Evolutionary conservation across 2,329 filamentous ascomycete genomes (phyloP).

Genomic region (Massarina eburnea): DNA sequence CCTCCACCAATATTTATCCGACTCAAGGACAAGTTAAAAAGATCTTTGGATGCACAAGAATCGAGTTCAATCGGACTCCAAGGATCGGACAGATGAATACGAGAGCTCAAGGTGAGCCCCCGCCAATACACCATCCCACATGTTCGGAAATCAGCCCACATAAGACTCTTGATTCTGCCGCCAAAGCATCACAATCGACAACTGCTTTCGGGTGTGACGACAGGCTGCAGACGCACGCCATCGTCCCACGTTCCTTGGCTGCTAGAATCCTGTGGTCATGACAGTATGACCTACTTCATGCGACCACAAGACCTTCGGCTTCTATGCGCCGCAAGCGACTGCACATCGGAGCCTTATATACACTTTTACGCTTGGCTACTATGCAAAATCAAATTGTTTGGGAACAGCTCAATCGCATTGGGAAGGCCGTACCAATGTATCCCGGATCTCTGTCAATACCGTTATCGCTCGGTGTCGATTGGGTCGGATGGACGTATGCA

Average conservation of each 20-base stretch:
- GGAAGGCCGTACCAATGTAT: slow-evolving; percentile 3
- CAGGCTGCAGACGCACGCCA: slow-evolving; percentile 5
- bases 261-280: background rate
- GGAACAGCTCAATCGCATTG: slow-evolving; percentile 1
- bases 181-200: background rate
- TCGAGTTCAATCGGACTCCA: slow-evolving; percentile 1
- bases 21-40: slow-evolving; percentile 3
- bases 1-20: slow-evolving; percentile 14
- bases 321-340: slow-evolving; percentile 12
- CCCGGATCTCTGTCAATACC: slow-evolving; percentile 2
- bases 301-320: background rate
- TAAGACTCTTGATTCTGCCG: slow-evolving; percentile 2
- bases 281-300: background rate
- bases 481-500: slow-evolving; percentile 6
- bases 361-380: background rate
- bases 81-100: slow-evolving; percentile 3
- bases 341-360: background rate
- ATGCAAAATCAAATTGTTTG: slow-evolving; percentile 3
- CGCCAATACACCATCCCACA: slow-evolving; percentile 9
- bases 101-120: slow-evolving; percentile 2
- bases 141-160: background rate
- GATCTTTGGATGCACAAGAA: slow-evolving; percentile 7
- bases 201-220: slow-evolving; percentile 12
- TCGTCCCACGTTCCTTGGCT: slow-evolving; percentile 15
- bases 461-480: slow-evolving; percentile 20